Percentiles rank a stretch among this genome's conserved stretches.
These are phyloP conservation scores for Rachicladosporium sp. DNA, from an alignment of 2,329 filamentous ascomycete species.

Conservation along the genomic window DNA sequence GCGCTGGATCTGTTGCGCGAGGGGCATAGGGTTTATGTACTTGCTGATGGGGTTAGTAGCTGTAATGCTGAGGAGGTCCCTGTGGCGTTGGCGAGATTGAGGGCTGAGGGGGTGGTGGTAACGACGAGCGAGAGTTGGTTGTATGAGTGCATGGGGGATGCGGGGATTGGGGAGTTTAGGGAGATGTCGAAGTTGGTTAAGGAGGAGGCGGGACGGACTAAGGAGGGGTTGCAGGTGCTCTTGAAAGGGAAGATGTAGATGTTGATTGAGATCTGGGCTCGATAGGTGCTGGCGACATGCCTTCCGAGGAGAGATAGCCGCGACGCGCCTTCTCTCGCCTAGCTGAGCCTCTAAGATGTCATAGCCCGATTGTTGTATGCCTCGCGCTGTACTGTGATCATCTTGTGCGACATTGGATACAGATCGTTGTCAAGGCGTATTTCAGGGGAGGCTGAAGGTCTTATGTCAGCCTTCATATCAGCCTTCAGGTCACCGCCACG, in stretches of 20 bases:
- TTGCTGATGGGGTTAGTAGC: conserved; percentile 82
- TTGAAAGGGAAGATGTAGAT: conserved; percentile 26
- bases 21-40: conserved; percentile 72
- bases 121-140: conserved; percentile 82
- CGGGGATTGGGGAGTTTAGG: conserved; percentile 59
- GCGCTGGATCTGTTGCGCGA: conserved; percentile 63
- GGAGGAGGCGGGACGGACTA: conserved; percentile 60
- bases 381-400: too few relatives aligned
- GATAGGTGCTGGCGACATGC: too few relatives aligned
- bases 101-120: conserved; percentile 62
- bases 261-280: background rate
- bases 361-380: too few relatives aligned
- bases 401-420: too few relatives aligned
- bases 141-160: conserved; percentile 83
- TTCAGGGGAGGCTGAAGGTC: too few relatives aligned
- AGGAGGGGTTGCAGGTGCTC: conserved; percentile 52
- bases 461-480: too few relatives aligned
- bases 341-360: too few relatives aligned
- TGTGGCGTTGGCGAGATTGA: conserved; percentile 63
- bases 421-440: too few relatives aligned
- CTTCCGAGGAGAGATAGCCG: too few relatives aligned
- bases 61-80: conserved; percentile 72
- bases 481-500: too few relatives aligned
- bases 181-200: conserved; percentile 65
- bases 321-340: too few relatives aligned